A percentile compares a stretch with the other conserved stretches of the same genome.
phyloP scores from a whole-genome alignment of 768 basidiomycete genomes.

The Pulveroboletus frians region DNA sequence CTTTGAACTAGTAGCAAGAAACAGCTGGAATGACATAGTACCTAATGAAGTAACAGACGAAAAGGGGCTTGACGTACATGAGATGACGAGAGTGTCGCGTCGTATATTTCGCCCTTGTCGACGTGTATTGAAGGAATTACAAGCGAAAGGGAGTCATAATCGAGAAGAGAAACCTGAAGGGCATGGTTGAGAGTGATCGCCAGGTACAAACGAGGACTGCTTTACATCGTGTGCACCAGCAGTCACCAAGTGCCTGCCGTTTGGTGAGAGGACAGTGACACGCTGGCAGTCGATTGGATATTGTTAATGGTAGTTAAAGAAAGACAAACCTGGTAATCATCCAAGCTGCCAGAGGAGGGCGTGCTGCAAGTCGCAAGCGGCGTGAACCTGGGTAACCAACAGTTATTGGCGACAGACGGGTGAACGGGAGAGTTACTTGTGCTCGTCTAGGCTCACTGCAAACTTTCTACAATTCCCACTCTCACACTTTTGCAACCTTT shows the following conservation, averaged over 20 bases:
- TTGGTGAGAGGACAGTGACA: constrained; percentile 78
- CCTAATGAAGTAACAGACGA: neutral
- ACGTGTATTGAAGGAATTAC: constrained; percentile 44
- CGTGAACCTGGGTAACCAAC: constrained; percentile 11
- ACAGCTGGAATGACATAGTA: constrained; percentile 40
- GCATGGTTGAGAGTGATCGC: constrained; percentile 8
- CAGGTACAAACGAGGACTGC: constrained; percentile 16
- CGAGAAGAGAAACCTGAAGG: constrained; percentile 56
- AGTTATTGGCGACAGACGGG: constrained; percentile 8
- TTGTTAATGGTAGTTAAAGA: neutral
- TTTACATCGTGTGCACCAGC: constrained; percentile 71
- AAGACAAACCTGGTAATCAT: constrained; percentile 83
- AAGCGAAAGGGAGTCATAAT: constrained; percentile 54
- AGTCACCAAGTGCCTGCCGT: constrained; percentile 57
- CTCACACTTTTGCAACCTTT: constrained; percentile 53
- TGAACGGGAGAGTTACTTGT: constrained; percentile 44
- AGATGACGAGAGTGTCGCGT: constrained; percentile 68
- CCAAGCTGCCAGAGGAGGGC: constrained; percentile 50
- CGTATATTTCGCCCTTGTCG: constrained; percentile 78
- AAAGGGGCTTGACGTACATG: constrained; percentile 40
- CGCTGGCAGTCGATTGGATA: constrained; percentile 42
- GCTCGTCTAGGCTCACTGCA: constrained; percentile 38
- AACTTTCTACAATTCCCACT: constrained; percentile 88
- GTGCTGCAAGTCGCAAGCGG: constrained; percentile 51
- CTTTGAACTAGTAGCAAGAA: constrained; percentile 60